phyloP scores from a whole-genome alignment of 148 eudicot genomes.

The Rhododendron ferrugineum region DNA sequence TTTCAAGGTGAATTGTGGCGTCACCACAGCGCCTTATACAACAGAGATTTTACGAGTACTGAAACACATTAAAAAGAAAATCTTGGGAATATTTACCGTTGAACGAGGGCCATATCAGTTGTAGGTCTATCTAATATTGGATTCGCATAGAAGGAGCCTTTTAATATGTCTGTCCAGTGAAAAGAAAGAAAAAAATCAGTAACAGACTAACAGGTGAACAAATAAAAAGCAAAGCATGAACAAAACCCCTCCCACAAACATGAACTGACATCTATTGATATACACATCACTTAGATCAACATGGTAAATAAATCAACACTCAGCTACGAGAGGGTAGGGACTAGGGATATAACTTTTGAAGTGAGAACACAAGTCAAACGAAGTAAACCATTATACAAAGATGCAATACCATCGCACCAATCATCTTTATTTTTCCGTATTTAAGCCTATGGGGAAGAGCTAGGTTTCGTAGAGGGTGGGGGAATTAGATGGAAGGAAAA shows the following conservation, averaged over 20 bases:
- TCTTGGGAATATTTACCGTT: constrained; percentile 45
- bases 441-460: neutral
- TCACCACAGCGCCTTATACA: neutral
- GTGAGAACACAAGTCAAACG: neutral
- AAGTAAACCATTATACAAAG: neutral
- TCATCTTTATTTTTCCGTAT: neutral
- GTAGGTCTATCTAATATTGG: constrained; percentile 83
- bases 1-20: neutral
- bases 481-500: neutral
- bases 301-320: neutral
- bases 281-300: neutral
- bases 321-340: neutral
- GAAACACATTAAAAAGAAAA: neutral
- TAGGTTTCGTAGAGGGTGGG: neutral
- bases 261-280: neutral
- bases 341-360: neutral
- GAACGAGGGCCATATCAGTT: constrained; percentile 48
- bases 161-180: constrained; percentile 56
- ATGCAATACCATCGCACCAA: neutral
- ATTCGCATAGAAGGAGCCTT: constrained; percentile 96
- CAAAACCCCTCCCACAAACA: neutral
- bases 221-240: neutral
- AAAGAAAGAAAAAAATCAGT: neutral
- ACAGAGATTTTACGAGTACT: neutral
- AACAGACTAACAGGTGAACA: neutral